These are phyloP conservation scores for Pestalotiopsis sp. DNA, from an alignment of 2,329 filamentous ascomycete genomes.

Conservation along the genomic window DNA sequence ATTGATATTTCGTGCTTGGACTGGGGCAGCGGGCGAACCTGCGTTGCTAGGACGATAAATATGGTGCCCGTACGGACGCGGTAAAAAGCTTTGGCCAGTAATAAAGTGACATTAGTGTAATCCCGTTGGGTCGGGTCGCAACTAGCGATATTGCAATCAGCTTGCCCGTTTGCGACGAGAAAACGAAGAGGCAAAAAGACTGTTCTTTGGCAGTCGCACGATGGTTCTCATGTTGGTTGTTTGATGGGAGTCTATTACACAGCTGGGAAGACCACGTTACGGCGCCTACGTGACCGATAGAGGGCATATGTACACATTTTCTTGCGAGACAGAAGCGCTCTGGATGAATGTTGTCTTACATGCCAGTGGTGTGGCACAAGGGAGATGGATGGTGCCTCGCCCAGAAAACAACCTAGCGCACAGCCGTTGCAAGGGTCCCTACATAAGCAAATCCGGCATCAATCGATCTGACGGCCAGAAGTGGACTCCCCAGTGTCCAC, in stretches of 20 bases:
- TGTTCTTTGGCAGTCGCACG: slow-evolving; percentile 19
- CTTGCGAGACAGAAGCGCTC: not conserved
- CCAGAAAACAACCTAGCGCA: not conserved
- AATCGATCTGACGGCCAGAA: not conserved
- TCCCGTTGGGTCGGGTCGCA: not conserved
- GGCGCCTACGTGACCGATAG: slow-evolving; percentile 19
- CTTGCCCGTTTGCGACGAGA: slow-evolving; percentile 25
- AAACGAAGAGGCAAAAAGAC: slow-evolving; percentile 16
- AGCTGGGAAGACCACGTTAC: slow-evolving; percentile 17
- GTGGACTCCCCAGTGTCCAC: not conserved
- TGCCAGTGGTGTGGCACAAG: slow-evolving; percentile 19
- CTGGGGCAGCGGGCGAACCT: not conserved
- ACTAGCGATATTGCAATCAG: slow-evolving; percentile 8
- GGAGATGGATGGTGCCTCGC: not conserved
- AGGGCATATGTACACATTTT: slow-evolving; percentile 14
- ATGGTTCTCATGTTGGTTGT: slow-evolving; percentile 26
- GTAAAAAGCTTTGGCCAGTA: slow-evolving; percentile 10
- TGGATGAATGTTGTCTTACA: slow-evolving; percentile 18
- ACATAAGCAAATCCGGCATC: not conserved
- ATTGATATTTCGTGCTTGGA: slow-evolving; percentile 1
- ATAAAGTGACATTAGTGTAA: not conserved
- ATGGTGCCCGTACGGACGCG: not conserved
- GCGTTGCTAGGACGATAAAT: slow-evolving; percentile 11
- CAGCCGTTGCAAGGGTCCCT: not conserved
- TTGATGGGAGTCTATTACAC: slow-evolving; percentile 10